phyloP scores from a whole-genome alignment of 1,139 yeast species.

The Protomyces macrosporus region DNA sequence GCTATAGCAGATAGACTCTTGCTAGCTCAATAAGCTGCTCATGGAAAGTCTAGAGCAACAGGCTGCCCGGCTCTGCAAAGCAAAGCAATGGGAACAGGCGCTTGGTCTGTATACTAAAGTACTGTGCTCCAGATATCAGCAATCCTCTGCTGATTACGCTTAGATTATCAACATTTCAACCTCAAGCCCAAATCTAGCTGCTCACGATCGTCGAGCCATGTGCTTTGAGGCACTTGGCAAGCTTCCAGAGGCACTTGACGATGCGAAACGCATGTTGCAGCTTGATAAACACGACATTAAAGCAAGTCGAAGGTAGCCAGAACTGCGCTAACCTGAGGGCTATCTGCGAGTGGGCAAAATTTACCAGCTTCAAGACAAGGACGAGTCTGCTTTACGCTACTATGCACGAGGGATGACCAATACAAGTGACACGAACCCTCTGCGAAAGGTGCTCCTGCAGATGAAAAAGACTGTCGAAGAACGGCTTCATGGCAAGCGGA shows the following conservation, averaged over 20 bases:
- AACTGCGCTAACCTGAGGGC: background rate
- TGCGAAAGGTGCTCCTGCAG: background rate
- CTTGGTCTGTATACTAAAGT: constrained; percentile 1
- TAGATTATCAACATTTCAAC: constrained; percentile 5
- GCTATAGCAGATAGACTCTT: too few species aligned
- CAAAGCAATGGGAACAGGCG: background rate
- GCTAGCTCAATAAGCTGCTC: too few species aligned
- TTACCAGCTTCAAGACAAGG: constrained; percentile 10
- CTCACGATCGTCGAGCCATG: constrained; percentile 1
- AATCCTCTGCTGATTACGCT: background rate
- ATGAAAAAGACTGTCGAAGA: background rate
- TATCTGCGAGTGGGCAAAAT: constrained; percentile 17
- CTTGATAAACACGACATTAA: constrained; percentile 4
- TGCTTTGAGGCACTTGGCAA: background rate
- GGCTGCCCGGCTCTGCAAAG: background rate
- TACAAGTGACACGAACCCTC: background rate
- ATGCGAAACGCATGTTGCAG: constrained; percentile 12
- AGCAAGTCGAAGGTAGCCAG: background rate
- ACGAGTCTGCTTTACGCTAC: constrained; percentile 6
- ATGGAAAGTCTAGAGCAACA: background rate
- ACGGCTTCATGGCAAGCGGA: background rate
- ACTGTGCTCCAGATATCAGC: background rate
- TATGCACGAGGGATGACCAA: constrained; percentile 1
- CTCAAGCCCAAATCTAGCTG: constrained; percentile 1
- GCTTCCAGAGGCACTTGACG: constrained; percentile 4